These are phyloP conservation scores for Gossypium mustelinum DNA, from an alignment of 345 rosid genomes.

Conservation along the genomic window DNA sequence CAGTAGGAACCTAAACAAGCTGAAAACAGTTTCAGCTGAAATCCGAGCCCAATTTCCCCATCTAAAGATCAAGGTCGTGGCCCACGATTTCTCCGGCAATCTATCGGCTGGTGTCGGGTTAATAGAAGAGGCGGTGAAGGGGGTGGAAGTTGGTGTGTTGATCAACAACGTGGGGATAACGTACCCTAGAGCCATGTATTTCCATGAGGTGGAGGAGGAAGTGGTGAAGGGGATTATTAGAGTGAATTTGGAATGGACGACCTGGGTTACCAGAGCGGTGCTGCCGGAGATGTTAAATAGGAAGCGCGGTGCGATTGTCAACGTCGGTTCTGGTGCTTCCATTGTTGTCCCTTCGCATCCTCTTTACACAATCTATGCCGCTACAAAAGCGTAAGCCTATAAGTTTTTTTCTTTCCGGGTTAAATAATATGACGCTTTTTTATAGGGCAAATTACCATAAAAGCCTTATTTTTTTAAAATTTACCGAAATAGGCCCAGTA, in stretches of 20 bases:
- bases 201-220: constrained; percentile 73
- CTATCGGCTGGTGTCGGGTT: not conserved
- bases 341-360: constrained; percentile 93
- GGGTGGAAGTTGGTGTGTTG: constrained; percentile 62
- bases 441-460: no score
- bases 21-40: constrained; percentile 36
- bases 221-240: constrained; percentile 57
- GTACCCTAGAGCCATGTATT: constrained; percentile 67
- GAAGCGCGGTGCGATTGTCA: constrained; percentile 72
- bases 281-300: constrained; percentile 59
- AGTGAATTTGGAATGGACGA: constrained; percentile 65
- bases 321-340: constrained; percentile 79
- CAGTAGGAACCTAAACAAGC: constrained; percentile 52
- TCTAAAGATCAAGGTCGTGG: constrained; percentile 39
- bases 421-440: no score
- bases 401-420: not conserved
- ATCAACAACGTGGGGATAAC: constrained; percentile 85
- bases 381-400: constrained; percentile 82
- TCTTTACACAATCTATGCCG: constrained; percentile 78
- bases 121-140: constrained; percentile 49
- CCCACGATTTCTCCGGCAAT: constrained; percentile 49
- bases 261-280: constrained; percentile 55
- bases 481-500: no score
- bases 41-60: constrained; percentile 35
- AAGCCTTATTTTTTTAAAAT: no score